Conservation (phyloP, 106 monocot genomes). For the Platanthera guangdongensis region DNA sequence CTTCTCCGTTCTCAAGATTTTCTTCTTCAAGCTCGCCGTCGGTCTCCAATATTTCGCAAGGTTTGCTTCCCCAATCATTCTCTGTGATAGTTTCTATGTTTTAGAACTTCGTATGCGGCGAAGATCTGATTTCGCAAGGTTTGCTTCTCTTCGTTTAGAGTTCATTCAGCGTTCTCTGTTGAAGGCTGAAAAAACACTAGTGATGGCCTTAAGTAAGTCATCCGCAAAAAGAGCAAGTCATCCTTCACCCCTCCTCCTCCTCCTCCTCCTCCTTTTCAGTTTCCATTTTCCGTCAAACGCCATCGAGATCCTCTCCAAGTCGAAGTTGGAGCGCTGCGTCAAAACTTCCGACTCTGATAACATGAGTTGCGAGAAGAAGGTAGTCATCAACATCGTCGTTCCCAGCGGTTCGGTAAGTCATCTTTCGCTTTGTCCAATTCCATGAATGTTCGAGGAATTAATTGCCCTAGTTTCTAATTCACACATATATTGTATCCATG, state of each 20-base stretch:
- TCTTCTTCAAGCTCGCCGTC: too few relatives aligned
- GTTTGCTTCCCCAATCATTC: too few relatives aligned
- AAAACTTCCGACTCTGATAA: conserved; percentile 39
- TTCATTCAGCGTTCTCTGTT: too few relatives aligned
- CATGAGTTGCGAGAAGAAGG: conserved; percentile 62
- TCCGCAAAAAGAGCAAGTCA: background rate
- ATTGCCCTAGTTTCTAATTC: conserved; percentile 1
- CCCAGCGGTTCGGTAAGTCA: conserved; percentile 85
- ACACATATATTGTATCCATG: background rate
- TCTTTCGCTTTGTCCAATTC: background rate
- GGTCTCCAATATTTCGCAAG: too few relatives aligned
- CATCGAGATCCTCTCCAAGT: conserved; percentile 80
- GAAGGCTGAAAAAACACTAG: background rate
- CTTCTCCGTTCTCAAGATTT: too few relatives aligned
- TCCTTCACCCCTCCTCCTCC: background rate
- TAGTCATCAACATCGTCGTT: conserved; percentile 78
- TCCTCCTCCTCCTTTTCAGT: conserved; percentile 5
- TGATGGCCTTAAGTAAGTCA: background rate
- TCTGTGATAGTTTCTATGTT: too few relatives aligned
- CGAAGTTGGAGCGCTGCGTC: conserved; percentile 60
- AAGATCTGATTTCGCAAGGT: too few relatives aligned
- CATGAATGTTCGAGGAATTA: background rate
- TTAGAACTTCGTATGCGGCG: too few relatives aligned
- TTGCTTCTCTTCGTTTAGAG: too few relatives aligned
- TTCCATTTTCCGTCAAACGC: conserved; percentile 8